Conservation (phyloP, 164 flowering plant species). For the Piper betle region DNA sequence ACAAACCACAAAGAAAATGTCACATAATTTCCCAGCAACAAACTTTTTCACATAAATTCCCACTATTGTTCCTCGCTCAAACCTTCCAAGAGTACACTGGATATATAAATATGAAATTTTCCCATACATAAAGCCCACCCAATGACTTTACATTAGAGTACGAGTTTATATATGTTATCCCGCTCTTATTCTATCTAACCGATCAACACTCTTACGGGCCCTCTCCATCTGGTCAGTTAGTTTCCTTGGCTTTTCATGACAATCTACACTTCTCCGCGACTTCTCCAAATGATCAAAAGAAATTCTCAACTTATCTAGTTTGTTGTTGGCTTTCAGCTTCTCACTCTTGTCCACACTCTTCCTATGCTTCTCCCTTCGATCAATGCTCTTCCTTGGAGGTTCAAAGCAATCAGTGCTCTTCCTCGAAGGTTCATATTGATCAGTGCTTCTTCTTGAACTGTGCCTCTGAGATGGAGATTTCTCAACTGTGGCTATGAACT, state of each 20-base stretch:
- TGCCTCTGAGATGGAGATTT: slow-evolving; percentile 44
- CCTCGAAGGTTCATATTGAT: slow-evolving; percentile 27
- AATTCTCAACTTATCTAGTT: slow-evolving; percentile 36
- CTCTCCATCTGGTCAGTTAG: slow-evolving; percentile 54
- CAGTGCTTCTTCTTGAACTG: slow-evolving; percentile 40
- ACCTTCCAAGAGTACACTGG: neutral
- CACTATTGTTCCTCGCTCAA: neutral
- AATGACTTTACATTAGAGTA: slow-evolving; percentile 11
- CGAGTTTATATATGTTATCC: slow-evolving; percentile 10
- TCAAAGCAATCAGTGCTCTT: slow-evolving; percentile 41
- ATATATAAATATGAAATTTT: neutral
- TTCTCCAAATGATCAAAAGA: too few species aligned
- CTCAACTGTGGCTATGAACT: slow-evolving; percentile 54
- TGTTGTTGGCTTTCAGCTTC: slow-evolving; percentile 31
- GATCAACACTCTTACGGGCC: slow-evolving; percentile 63
- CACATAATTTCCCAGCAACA: neutral
- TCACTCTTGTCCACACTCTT: slow-evolving; percentile 38
- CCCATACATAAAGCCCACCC: neutral
- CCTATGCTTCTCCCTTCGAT: slow-evolving; percentile 23
- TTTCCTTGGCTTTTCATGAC: too few species aligned
- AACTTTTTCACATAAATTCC: neutral
- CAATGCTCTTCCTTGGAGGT: slow-evolving; percentile 36
- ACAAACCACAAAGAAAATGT: neutral
- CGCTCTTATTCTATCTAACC: slow-evolving; percentile 44
- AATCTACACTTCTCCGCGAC: too few species aligned